Base-by-base conservation (phyloP, 1,284 basidiomycete genomes). In the Ustilago nuda region DNA sequence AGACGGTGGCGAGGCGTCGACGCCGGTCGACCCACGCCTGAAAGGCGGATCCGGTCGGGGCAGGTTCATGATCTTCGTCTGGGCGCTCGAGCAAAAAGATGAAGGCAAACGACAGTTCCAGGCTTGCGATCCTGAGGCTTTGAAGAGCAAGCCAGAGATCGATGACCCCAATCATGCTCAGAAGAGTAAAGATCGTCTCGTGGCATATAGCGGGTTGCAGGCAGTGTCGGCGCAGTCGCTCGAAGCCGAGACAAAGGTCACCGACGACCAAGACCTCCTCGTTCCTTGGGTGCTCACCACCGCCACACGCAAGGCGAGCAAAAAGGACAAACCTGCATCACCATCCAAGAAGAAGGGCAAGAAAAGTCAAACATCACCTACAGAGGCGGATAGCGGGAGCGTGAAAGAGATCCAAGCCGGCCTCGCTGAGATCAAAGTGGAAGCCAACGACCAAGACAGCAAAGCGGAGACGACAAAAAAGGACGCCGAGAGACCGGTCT, bases 11-110 rank as follows among this genome's bases (percentile, higher is more conserved):
- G 23, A 33, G 15, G 33, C 59, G 9, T 32, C 46, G 11, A 45
- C n/a, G n/a, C 43, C 43, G 0, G 30, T 37, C 11, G 70, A 79
- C 39, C 27, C 61, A 8, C 61, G 72, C 0, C 48, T 74, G 3
- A 50, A 62, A 2, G 58, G 61, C 30, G 60, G 65, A 1, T 52
- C 13, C 3, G 6, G 81, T 2, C 89, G 92, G 78, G 92, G 94
- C 11, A 91, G 94, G 8, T 89, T 95, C 65, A 88, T 99, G 76
- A 92, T 99, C 80, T 98, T 97, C 81, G 97, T 98, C n/a, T 99
- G 97, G 97, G 95, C 96, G 1, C 90, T 93, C 61, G 95, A 98
- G 83, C 97, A 99, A 87, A 94, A 96, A 43, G 80, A 80, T 32
- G 70, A 82, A 50, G 77, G 76, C 35, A 74, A 82, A 37, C 64